Base-by-base conservation (phyloP, 768 basidiomycete species). In the Grammothele lineata region DNA sequence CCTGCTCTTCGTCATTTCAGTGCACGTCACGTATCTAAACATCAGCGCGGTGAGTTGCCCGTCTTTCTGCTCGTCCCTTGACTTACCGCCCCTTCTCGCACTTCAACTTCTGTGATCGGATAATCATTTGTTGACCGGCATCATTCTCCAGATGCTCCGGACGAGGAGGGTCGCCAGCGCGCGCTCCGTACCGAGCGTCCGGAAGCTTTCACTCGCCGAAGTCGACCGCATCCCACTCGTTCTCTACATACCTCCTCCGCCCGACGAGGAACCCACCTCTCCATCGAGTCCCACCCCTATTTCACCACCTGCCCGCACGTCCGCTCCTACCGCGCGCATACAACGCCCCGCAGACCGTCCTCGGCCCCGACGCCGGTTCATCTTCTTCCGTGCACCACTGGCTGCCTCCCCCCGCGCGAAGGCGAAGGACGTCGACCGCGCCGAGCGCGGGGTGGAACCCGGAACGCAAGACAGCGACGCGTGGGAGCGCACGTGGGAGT, bases 401-500 rank as follows among this genome's bases (percentile, higher is more conserved):
- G 27, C 27, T 7, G 27, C 7, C 27, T 7, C 27, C 14, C 8
- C 27, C 8, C 27, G 8, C 27, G 14, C 14, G 27, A 30, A 7
- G 14, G 27, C 7, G 8, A 14, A 11, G 26, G 49, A 45, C 34
- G 5, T 24, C 21, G 39, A 46, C 14, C 33, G 3, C 15, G 39
- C 33, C 18, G 39, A 5, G 15, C n/a, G 7, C 17, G 37, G 9
- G 10, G 4, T 12, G 10, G 1, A 19, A 3, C 14, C 22, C 14
- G 26, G n/a, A 3, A 25, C 19, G 1, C 26, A 18, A 6, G 38
- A 45, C 10, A 37, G 8, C n/a, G 19, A 40, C 26, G 36, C 74
- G 7, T 90, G 87, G 85, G 85, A 89, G 54, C 81, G 81, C 38
- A 72, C 78, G 37, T 92, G 86, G 83, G 87, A 87, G 56, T 71